Base-by-base conservation (phyloP, 345 rosid genomes). In the Brassica cretica region DNA sequence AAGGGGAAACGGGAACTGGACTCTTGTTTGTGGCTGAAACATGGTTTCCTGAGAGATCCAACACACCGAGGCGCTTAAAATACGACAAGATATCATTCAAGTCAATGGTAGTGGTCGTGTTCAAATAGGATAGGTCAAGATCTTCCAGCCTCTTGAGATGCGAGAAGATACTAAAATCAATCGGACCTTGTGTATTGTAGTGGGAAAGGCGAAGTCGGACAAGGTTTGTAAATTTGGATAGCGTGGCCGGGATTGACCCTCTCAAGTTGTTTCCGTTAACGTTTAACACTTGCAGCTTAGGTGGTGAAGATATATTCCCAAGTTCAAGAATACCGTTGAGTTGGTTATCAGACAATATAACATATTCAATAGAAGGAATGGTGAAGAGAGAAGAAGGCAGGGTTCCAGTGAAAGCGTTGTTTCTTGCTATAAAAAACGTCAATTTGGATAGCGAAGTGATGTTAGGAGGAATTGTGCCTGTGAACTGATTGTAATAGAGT, bases 401-500 rank as follows among this genome's bases (percentile, higher is more conserved):
- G 21, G 59, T 53, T 7, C 59, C 59, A 53, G 24, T 53, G 21
- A 53, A 53, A 53, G 59, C 59, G 1, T 53, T 53, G 24, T 0
- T 0, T 0, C 24, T 15, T 53, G 59, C 59, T 4, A 4, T 0
- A 46, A 46, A 46, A 0, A 0, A 0, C 15, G 5, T 14, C 56
- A 49, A 49, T 0, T 5, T 49, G 51, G n/a, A 44, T 44, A 44
- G 51, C 3, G 51, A 44, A 44, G n/a, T 44, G 51, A 44, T 11
- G 51, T 44, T 44, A 6, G 1, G 16, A 46, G 16, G 16, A 46
- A 46, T 46, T 14, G 16, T 46, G 1, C 16, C 55, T 46, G 7
- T 46, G 55, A 46, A 46, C 55, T 14, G 16, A 46, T 46, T 46
- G 6, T 6, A 0, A 6, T 0, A 0, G 21, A 15, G 21, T 15